These are phyloP conservation scores for Tolypocladium capitatum DNA, from an alignment of 2,329 filamentous ascomycete genomes.

Conservation along the genomic window DNA sequence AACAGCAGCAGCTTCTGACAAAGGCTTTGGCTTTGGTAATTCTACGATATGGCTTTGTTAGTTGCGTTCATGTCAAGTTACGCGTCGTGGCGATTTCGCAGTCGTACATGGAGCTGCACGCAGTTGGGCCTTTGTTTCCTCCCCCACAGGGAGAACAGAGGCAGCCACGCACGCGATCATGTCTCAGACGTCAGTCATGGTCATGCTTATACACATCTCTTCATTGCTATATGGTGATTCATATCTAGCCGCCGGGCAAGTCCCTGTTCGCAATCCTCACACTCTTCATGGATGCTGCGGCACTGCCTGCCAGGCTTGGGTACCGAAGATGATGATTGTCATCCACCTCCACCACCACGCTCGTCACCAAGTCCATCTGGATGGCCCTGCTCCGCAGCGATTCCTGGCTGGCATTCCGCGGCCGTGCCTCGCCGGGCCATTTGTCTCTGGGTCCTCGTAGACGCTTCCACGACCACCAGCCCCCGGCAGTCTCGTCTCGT, in stretches of 20 bases:
- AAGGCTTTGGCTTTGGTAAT: too few species aligned
- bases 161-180: background rate
- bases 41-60: too few species aligned
- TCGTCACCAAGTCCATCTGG: slow-evolving; percentile 30
- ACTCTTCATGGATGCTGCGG: slow-evolving; percentile 14
- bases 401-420: slow-evolving; percentile 15
- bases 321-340: slow-evolving; percentile 14
- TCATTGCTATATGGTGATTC: background rate
- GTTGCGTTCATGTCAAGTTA: too few species aligned
- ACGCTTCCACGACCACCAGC: slow-evolving; percentile 16
- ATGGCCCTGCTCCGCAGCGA: slow-evolving; percentile 24
- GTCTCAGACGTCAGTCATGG: too few species aligned
- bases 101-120: too few species aligned
- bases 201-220: background rate
- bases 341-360: slow-evolving; percentile 25
- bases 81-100: too few species aligned
- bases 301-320: slow-evolving; percentile 10
- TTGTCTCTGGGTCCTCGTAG: slow-evolving; percentile 3
- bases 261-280: slow-evolving; percentile 16
- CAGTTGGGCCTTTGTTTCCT: background rate
- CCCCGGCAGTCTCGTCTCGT: slow-evolving; percentile 7
- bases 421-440: slow-evolving; percentile 2
- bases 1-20: too few species aligned
- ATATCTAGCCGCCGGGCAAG: background rate
- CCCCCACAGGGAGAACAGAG: background rate